Conservation (phyloP, 2,329 filamentous ascomycete species). For the Epichloe glyceriae region DNA sequence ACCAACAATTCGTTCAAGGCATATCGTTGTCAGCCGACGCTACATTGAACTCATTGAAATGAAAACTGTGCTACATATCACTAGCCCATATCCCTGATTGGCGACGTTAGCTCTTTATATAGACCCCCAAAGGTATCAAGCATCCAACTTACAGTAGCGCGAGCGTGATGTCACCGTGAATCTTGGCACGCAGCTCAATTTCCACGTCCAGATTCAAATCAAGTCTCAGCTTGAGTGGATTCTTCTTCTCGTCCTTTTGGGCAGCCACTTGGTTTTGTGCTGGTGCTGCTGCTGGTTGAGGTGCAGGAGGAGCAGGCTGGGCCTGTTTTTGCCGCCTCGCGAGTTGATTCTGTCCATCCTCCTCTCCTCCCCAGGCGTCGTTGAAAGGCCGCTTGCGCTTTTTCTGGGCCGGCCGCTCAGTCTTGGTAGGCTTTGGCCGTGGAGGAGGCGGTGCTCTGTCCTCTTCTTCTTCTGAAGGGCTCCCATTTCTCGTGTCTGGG, state of each 20-base stretch:
- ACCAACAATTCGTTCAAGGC: too few species aligned
- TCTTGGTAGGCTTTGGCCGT: conserved; percentile 2
- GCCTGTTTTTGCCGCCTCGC: conserved; percentile 16
- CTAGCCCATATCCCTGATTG: conserved; percentile 2
- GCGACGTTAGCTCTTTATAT: not conserved
- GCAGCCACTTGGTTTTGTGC: conserved; percentile 13
- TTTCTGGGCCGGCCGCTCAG: not conserved
- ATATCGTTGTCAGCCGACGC: not conserved
- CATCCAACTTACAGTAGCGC: conserved; percentile 48
- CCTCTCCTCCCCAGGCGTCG: conserved; percentile 5
- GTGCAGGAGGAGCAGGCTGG: not conserved
- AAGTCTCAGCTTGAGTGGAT: conserved; percentile 53
- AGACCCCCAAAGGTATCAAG: not conserved
- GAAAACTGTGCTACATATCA: not conserved
- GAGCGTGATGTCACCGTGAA: conserved; percentile 64
- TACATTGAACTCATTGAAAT: not conserved
- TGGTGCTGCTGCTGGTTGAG: conserved; percentile 9
- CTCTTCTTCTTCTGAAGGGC: conserved; percentile 8
- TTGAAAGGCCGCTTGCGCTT: conserved; percentile 4
- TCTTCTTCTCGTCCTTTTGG: conserved; percentile 27
- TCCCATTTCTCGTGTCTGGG: conserved; percentile 4
- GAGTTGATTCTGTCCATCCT: conserved; percentile 9
- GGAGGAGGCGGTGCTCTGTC: conserved; percentile 1
- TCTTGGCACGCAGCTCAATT: conserved; percentile 67
- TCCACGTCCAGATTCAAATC: conserved; percentile 70